Evolutionary conservation across 2,329 filamentous ascomycete genomes (phyloP).

Genomic region (Aplosporella prunicola): DNA sequence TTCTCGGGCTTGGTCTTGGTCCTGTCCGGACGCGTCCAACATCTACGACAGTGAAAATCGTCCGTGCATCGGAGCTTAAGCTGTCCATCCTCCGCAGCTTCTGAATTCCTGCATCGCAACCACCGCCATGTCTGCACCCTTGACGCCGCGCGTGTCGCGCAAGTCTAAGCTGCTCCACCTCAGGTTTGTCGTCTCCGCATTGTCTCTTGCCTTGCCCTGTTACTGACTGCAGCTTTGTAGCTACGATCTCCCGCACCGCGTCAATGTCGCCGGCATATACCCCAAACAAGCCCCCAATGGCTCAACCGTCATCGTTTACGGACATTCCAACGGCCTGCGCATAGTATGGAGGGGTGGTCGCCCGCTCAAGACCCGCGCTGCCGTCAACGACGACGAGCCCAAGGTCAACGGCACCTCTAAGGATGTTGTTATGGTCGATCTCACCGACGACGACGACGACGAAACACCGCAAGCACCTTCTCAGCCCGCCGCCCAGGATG

Average conservation of each 20-base stretch:
- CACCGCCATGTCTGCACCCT: conserved; percentile 4
- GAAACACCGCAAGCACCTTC: not conserved
- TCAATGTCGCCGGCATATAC: conserved; percentile 48
- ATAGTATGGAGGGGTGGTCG: conserved; percentile 53
- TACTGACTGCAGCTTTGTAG: conserved; percentile 27
- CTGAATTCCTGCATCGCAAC: conserved; percentile 15
- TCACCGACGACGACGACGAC: conserved; percentile 43
- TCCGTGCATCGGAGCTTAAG: conserved; percentile 10
- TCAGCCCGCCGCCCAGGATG: conserved; percentile 14
- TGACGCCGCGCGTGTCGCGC: conserved; percentile 8
- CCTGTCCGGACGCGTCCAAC: conserved; percentile 5
- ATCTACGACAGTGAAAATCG: not conserved
- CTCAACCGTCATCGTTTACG: conserved; percentile 52
- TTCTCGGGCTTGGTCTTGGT: too few relatives aligned
- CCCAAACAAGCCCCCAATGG: conserved; percentile 50
- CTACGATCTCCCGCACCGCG: conserved; percentile 51
- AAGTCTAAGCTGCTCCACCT: conserved; percentile 9
- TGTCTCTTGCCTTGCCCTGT: not conserved
- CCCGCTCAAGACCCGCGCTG: conserved; percentile 29
- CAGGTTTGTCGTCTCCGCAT: conserved; percentile 4
- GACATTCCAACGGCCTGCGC: conserved; percentile 48
- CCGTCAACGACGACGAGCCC: conserved; percentile 20
- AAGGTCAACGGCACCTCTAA: conserved; percentile 33
- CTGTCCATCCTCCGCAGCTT: conserved; percentile 5
- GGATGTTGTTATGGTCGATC: conserved; percentile 43